phyloP scores from a whole-genome alignment of 202 grass and related monocot species.

The Hordeum pubiflorum region DNA sequence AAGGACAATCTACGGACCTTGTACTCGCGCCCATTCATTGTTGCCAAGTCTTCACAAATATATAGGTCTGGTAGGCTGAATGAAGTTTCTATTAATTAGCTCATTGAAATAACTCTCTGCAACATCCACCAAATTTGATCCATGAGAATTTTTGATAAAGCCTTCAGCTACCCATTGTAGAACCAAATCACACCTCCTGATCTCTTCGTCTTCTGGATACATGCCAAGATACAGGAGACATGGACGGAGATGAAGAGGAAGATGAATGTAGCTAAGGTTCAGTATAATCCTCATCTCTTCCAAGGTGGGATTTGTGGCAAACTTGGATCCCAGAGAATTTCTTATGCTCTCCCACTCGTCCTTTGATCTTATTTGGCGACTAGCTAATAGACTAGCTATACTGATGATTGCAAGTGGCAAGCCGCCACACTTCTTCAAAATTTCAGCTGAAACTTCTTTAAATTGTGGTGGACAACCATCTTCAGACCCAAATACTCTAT shows the following conservation, averaged over 20 bases:
- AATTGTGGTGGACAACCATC: neutral
- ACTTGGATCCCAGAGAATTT: neutral
- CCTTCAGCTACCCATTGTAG: conserved; percentile 30
- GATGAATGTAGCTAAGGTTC: conserved; percentile 12
- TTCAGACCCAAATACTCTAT: neutral
- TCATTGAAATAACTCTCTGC: conserved; percentile 36
- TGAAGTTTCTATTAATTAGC: neutral
- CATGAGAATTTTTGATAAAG: neutral
- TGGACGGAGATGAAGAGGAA: conserved; percentile 16
- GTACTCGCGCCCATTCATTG: too few species aligned
- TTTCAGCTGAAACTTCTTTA: neutral
- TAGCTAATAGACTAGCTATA: neutral
- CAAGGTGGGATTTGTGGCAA: neutral
- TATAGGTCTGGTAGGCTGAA: neutral
- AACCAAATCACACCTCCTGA: neutral
- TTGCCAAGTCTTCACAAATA: neutral
- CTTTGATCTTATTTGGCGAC: neutral
- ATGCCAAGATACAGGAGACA: conserved; percentile 28
- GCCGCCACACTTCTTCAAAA: conserved; percentile 8
- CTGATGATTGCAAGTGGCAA: conserved; percentile 17
- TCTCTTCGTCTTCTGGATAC: neutral
- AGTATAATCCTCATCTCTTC: neutral
- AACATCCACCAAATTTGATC: neutral
- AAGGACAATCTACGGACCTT: neutral
- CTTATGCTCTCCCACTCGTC: conserved; percentile 6